phyloP scores from a whole-genome alignment of 371 early-diverging fungal genomes.

The Encephalitozoon intestinalis region DNA sequence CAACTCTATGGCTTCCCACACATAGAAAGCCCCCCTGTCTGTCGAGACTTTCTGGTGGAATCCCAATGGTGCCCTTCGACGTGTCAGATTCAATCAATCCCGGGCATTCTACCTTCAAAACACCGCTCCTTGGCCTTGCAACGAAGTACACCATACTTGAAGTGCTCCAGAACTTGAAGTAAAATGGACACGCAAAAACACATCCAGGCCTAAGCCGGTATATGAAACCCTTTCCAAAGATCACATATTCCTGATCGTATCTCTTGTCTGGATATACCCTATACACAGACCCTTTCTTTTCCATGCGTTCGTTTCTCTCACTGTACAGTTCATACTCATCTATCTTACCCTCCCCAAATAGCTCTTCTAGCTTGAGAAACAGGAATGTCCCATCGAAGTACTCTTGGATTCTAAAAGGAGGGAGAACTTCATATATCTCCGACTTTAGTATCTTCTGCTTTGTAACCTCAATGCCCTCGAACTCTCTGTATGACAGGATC shows the following conservation, averaged over 20 bases:
- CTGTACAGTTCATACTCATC: neutral
- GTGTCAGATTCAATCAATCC: neutral
- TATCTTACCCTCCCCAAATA: neutral
- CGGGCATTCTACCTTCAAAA: neutral
- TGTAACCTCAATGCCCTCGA: neutral
- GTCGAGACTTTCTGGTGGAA: neutral
- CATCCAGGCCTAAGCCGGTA: neutral
- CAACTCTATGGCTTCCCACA: neutral
- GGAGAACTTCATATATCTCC: conserved; percentile 2
- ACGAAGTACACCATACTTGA: neutral
- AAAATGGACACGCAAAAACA: neutral
- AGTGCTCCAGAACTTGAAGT: neutral
- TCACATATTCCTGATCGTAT: neutral
- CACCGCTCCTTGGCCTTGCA: neutral
- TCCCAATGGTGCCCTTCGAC: neutral
- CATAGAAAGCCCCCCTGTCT: neutral
- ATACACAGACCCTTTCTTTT: neutral
- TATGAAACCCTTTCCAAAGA: neutral
- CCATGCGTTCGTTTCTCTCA: neutral
- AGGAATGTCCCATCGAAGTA: conserved; percentile 24
- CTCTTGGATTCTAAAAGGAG: conserved; percentile 6
- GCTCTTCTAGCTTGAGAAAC: neutral
- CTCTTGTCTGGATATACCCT: neutral
- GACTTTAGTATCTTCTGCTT: neutral
- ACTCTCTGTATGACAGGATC: conserved; percentile 20